A percentile compares a stretch with the other conserved stretches of the same genome.
These are phyloP conservation scores for Sarocladiaceae sp. DNA, from an alignment of 2,329 filamentous ascomycete genomes.

Conservation along the genomic window DNA sequence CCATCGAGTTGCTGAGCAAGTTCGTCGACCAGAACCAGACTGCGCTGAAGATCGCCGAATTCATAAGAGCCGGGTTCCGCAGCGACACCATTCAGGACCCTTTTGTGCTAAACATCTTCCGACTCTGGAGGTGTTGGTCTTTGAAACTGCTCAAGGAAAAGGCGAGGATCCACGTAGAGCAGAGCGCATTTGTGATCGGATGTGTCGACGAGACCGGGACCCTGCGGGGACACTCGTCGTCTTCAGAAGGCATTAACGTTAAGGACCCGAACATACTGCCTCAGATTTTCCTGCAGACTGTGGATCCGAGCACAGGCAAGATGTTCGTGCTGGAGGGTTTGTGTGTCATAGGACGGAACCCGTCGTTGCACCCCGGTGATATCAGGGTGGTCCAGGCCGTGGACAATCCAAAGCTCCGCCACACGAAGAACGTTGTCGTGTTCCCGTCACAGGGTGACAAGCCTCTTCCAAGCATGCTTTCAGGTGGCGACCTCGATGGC, in stretches of 20 bases:
- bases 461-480: conserved; percentile 88
- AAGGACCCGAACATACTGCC: conserved; percentile 54
- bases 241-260: conserved; percentile 30
- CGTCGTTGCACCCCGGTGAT: conserved; percentile 88
- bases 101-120: conserved; percentile 72
- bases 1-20: conserved; percentile 61
- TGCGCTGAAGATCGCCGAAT: conserved; percentile 65
- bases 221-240: conserved; percentile 63
- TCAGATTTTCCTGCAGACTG: conserved; percentile 84
- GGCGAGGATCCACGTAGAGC: conserved; percentile 71
- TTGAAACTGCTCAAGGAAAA: conserved; percentile 91
- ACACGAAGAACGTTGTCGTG: conserved; percentile 80
- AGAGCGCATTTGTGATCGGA: conserved; percentile 83
- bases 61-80: conserved; percentile 79
- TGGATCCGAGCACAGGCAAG: conserved; percentile 40
- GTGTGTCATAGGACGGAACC: conserved; percentile 84
- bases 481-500: conserved; percentile 89
- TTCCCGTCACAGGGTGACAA: conserved; percentile 78
- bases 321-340: conserved; percentile 57
- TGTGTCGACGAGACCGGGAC: conserved; percentile 79
- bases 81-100: conserved; percentile 56
- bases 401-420: conserved; percentile 62
- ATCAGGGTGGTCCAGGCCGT: conserved; percentile 83
- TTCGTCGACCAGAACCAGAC: conserved; percentile 82
- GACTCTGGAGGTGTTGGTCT: conserved; percentile 83